Base-by-base conservation (phyloP, 331 rosid genomes). In the Saraca asoca region DNA sequence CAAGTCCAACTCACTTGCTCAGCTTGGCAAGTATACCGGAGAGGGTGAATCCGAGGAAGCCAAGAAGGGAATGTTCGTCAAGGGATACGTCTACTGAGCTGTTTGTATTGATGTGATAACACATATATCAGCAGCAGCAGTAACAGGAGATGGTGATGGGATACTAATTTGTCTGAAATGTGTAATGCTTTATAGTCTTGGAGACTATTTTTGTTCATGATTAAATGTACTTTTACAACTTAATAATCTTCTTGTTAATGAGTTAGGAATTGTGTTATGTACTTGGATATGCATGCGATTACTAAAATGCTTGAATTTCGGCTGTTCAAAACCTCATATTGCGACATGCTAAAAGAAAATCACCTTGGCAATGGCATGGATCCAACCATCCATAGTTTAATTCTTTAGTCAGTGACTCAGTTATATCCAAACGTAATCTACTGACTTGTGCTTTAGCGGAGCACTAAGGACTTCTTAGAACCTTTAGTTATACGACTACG, bases 11-110 rank as follows among this genome's bases (percentile, higher is more conserved):
- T 90, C 96, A 0, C 88, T 93, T 8, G 98, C 98, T 20, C 98
- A 93, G 83, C 95, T 79, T 6, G 98, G 98, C 33, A 93, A 93
- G 81, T 93, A 93, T 90, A 85, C 88, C 0, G 95, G 88, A 5
- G 98, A 87, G 7, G 97, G 97, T 17, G 93, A 93, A 73, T 85
- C 97, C 1, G 97, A 84, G 2, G 98, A 84, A 69, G 98, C 98
- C 64, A 88, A 78, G 64, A 75, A 90, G 67, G 97, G 66, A 29
- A 35, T 90, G 95, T 90, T 84, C 15, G 95, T 81, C 75, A 90
- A 93, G 88, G 90, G 88, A 57, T 93, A 93, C 75, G 71, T 75
- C 31, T 93, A 93, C 81, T 93, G 79, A 83, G 80, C 50, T 45
- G 34, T 51, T 66, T 12, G 51, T 14, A 43, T 45, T 42, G 71